phyloP scores from a whole-genome alignment of 176 grass and related monocot species.

The Thinopyrum elongatum region DNA sequence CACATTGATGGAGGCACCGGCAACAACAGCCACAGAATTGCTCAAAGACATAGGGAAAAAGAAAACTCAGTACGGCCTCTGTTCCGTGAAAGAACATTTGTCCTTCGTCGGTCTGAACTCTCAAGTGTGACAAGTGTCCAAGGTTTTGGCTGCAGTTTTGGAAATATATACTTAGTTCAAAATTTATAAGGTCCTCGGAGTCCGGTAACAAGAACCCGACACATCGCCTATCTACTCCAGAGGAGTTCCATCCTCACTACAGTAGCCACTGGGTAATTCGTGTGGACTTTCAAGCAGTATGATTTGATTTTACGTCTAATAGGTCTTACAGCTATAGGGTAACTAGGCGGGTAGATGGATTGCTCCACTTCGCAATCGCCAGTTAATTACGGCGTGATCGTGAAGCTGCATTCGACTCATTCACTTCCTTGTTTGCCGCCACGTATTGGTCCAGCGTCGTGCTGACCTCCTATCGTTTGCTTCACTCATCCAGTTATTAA shows the following conservation, averaged over 20 bases:
- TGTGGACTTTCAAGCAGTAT: neutral
- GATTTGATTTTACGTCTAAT: neutral
- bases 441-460: neutral
- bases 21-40: too few relatives aligned
- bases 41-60: too few relatives aligned
- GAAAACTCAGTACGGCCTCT: too few relatives aligned
- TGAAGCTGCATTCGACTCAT: neutral
- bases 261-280: neutral
- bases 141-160: too few relatives aligned
- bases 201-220: too few relatives aligned
- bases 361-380: neutral
- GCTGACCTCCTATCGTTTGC: neutral
- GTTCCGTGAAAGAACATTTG: too few relatives aligned
- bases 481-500: neutral
- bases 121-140: too few relatives aligned
- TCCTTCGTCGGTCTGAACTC: too few relatives aligned
- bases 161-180: too few relatives aligned
- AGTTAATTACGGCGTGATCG: neutral
- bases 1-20: too few relatives aligned
- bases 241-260: neutral
- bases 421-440: neutral
- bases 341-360: neutral
- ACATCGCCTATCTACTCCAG: too few relatives aligned
- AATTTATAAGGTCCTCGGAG: too few relatives aligned
- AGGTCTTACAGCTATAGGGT: neutral